Evolutionary conservation across 345 rosid species (phyloP), one percentile per base, ranked within the genome.

Genomic region (Lepidium sativum): DNA sequence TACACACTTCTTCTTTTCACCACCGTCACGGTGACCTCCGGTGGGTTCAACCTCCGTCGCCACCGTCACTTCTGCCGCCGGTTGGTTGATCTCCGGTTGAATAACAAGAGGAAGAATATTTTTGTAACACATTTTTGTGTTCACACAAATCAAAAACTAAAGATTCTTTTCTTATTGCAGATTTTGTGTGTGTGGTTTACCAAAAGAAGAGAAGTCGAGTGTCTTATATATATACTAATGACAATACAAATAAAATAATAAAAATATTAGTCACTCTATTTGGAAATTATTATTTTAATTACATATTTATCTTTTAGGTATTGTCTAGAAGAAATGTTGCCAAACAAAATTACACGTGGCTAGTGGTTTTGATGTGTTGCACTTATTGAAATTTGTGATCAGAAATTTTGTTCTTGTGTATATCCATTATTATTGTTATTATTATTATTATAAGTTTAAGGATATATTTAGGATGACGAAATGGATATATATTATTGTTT

Each of bases 1-100:
- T 5, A 82, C 38, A 27, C 95, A 88, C 70, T 16, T 44, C 82
- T 75, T 81, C 51, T 43, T 69, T 29, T 68, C 56, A 35, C 78
- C 80, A 4, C 68, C 74, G 17, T 51, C 52, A 47, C 52, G 42
- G 8, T 35, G 57, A 68, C 15, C 48, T 5, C 0, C 67, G 57
- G 52, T 38, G 39, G 55, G 9, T 65, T 10, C 50, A 42, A 51
- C 80, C 41, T 52, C 65, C 25, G 69, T 60, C 2, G 9, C 67
- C 38, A 34, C 71, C 40, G 32, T 51, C 62, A 49, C 62, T 48
- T 42, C 70, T 52, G 61, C 54, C 40, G 40, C 54, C 53, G 47
- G 63, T 1, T 64, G 53, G 18, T 51, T 32, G 54, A 25, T 42
- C 43, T 9, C 63, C 11, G 55, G 40, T 14, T 47, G 49, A 27